A percentile compares a stretch with the other conserved stretches of the same genome.
These are phyloP conservation scores for Kalmanozyma brasiliensis DNA, from an alignment of 1,284 basidiomycete species.

Conservation along the genomic window DNA sequence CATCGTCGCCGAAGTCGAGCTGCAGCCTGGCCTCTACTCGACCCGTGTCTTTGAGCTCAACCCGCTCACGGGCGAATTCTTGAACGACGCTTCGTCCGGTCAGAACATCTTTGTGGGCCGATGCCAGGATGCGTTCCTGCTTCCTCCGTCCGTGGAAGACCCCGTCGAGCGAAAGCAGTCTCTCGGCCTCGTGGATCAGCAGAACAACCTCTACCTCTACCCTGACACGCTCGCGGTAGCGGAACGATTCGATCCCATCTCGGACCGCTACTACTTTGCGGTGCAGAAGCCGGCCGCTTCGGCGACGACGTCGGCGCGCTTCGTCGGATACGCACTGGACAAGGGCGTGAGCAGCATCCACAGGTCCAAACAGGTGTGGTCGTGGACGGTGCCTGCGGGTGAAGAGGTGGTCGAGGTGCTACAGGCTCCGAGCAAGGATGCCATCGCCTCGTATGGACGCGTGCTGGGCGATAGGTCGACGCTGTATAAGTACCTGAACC, in stretches of 20 bases:
- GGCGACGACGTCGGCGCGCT: conserved; percentile 8
- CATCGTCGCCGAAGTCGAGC: conserved; percentile 60
- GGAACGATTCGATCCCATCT: conserved; percentile 38
- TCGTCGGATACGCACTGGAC: conserved; percentile 46
- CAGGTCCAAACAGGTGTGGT: conserved; percentile 48
- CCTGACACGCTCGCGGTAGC: conserved; percentile 50
- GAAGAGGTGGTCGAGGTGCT: conserved; percentile 47
- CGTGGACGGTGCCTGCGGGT: conserved; percentile 41
- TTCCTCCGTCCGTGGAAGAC: conserved; percentile 46
- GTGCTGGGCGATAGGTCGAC: conserved; percentile 88
- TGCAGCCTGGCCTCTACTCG: conserved; percentile 32
- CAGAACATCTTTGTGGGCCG: conserved; percentile 46
- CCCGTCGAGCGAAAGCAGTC: conserved; percentile 69
- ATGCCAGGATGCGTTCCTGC: conserved; percentile 53
- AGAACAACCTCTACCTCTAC: conserved; percentile 65
- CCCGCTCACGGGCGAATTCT: conserved; percentile 61
- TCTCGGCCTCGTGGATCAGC: conserved; percentile 75
- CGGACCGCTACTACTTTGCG: conserved; percentile 39
- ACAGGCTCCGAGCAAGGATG: conserved; percentile 19
- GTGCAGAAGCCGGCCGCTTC: conserved; percentile 13
- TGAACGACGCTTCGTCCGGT: conserved; percentile 41
- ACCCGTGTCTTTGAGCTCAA: conserved; percentile 65
- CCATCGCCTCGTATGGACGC: conserved; percentile 72
- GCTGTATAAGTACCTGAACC: conserved; percentile 93
- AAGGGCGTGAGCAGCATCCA: conserved; percentile 36